phyloP scores from a whole-genome alignment of 2,329 filamentous ascomycete species.

The Phyllosticta ampelicida region DNA sequence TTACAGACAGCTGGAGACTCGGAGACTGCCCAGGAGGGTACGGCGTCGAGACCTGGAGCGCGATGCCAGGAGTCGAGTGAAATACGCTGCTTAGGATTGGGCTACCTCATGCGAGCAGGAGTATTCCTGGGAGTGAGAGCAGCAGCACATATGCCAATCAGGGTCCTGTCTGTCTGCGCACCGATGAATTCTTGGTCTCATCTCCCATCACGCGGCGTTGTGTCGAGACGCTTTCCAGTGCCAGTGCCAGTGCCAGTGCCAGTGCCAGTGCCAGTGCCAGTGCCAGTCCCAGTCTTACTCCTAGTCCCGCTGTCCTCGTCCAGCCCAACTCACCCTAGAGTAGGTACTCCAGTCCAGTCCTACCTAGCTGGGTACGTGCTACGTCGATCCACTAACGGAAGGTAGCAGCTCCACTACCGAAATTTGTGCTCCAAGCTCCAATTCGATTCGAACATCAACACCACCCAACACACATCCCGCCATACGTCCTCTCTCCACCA shows the following conservation, averaged over 20 bases:
- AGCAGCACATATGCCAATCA: conserved; percentile 2
- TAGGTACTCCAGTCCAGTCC: not conserved
- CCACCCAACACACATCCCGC: conserved; percentile 1
- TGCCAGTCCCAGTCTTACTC: too few relatives aligned
- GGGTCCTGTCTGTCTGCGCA: conserved; percentile 3
- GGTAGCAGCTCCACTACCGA: conserved; percentile 5
- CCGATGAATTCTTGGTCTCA: not conserved
- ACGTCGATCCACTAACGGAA: conserved; percentile 8
- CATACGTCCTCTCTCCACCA: conserved; percentile 1
- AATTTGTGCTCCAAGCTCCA: conserved; percentile 4
- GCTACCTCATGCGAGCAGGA: too few relatives aligned
- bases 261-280: too few relatives aligned
- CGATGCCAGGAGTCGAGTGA: too few relatives aligned
- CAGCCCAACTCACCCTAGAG: not conserved
- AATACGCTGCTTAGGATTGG: conserved; percentile 3
- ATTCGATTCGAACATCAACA: not conserved
- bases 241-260: too few relatives aligned
- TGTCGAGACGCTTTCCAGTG: too few relatives aligned
- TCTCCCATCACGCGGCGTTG: conserved; percentile 8
- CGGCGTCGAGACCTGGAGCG: too few relatives aligned
- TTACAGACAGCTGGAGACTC: too few relatives aligned
- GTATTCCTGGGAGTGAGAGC: too few relatives aligned
- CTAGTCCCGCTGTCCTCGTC: not conserved
- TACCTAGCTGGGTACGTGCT: too few relatives aligned
- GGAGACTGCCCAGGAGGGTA: too few relatives aligned